Evolutionary conservation across 2,329 filamentous ascomycete genomes (phyloP), one percentile per base, ranked within the genome.

Genomic region (Stagonosporopsis rhizophila): DNA sequence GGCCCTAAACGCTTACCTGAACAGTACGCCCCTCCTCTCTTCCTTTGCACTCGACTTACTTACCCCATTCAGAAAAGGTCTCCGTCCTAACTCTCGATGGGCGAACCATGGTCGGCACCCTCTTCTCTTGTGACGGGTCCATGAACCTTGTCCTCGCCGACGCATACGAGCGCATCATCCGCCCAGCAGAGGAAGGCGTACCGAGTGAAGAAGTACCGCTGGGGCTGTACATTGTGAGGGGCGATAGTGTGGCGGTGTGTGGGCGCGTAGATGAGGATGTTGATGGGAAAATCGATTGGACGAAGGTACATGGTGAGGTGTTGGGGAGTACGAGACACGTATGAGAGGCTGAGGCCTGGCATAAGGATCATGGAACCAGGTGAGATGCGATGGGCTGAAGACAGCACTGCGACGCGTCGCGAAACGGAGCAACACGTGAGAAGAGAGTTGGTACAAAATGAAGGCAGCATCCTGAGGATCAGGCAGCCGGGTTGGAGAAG

Each of bases 11-110:
- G 66, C 68, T 58, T 79, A 79, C 67, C 64, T 79, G 28, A 78
- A 79, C 67, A 79, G 78, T 78, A 66, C 51, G 67, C 25, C 39
- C 17, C 23, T 42, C 9, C 35, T 12, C 5, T n/a, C 1, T 15
- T 17, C 14, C 14, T 25, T 4, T 28, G 15, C n/a, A 59, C 20
- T 11, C 23, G 25, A 17, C 20, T 15, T 22, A 61, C 61, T 62
- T 69, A 63, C 42, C 6, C 15, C 4, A 17, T 38, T 2, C 39
- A 97, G 95, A 96, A 79, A 96, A 92, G 78, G 91, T 98, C 67
- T 84, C 93, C 56, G 89, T 98, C 71, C 85, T 98, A 62, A 98
- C 95, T 25, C 89, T 91, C 66, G 95, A 98, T 78, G 95, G 94
- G 47, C 89, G 94, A 68, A 96, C 91, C 42, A 76, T 82, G 58